Percentiles rank a stretch among this genome's conserved stretches.
Evolutionary conservation across 176 grass and related monocot genomes (phyloP).

Genomic region (Echinochloa phyllopogon): DNA sequence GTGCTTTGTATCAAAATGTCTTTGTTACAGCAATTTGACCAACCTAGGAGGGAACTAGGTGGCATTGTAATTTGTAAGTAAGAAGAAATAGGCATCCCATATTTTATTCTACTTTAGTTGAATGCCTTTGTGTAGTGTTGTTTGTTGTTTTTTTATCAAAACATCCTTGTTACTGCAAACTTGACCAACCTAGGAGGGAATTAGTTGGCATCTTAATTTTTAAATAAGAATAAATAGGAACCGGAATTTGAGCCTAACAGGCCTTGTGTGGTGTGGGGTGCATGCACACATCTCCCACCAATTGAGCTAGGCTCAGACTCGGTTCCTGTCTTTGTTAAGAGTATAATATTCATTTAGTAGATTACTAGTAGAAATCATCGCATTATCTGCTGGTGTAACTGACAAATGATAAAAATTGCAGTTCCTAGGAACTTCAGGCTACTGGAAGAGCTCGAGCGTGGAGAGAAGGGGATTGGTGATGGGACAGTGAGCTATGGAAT

Average conservation of each 20-base stretch:
- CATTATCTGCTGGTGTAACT: not conserved
- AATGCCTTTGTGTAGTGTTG: not conserved
- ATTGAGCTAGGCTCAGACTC: not conserved
- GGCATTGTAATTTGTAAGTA: not conserved
- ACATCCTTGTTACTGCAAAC: not conserved
- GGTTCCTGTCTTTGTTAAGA: not conserved
- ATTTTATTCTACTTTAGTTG: not conserved
- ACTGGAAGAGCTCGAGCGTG: slow-evolving; percentile 78
- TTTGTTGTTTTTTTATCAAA: not conserved
- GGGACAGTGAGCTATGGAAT: slow-evolving; percentile 81
- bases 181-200: not conserved
- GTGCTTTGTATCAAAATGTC: not conserved
- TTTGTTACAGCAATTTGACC: not conserved
- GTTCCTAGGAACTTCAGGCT: slow-evolving; percentile 88
- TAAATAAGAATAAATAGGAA: not conserved
- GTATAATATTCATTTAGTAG: not conserved
- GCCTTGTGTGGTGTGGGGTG: not conserved
- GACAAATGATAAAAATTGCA: slow-evolving; percentile 36
- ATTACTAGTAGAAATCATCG: not conserved
- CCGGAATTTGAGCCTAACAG: not conserved
- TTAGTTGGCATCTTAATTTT: not conserved
- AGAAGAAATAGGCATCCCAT: not conserved
- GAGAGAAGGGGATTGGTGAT: slow-evolving; percentile 87
- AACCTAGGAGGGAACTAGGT: not conserved
- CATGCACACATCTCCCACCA: not conserved